Percentiles rank a stretch among this genome's conserved stretches.
Evolutionary conservation across 1,139 yeast species (phyloP).

Genomic region (Dujonia santamariae): DNA sequence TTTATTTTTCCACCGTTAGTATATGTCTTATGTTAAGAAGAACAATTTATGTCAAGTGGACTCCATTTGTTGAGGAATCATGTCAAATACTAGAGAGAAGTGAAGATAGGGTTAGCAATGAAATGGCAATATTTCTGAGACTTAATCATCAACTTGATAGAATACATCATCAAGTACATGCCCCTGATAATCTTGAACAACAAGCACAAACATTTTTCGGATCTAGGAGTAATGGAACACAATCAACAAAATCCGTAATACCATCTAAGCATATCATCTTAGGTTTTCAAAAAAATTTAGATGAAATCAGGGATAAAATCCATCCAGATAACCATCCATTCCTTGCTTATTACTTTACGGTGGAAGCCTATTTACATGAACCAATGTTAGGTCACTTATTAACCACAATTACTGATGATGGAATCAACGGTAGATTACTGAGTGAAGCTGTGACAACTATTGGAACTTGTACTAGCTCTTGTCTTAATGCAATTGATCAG

Average conservation of each 20-base stretch:
- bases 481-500: slow-evolving; percentile 50
- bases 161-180: slow-evolving; percentile 51
- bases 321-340: slow-evolving; percentile 36
- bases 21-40: slow-evolving; percentile 54
- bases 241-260: neutral
- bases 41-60: slow-evolving; percentile 53
- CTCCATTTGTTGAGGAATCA: slow-evolving; percentile 62
- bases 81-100: slow-evolving; percentile 46
- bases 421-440: slow-evolving; percentile 15
- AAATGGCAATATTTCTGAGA: slow-evolving; percentile 59
- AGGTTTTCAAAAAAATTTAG: slow-evolving; percentile 43
- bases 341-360: slow-evolving; percentile 56
- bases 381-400: slow-evolving; percentile 41
- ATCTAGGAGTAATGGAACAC: slow-evolving; percentile 12
- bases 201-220: slow-evolving; percentile 13
- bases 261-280: slow-evolving; percentile 25
- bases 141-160: slow-evolving; percentile 61
- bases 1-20: slow-evolving; percentile 51
- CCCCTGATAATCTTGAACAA: slow-evolving; percentile 24
- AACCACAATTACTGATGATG: slow-evolving; percentile 12
- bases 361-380: slow-evolving; percentile 74
- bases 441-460: slow-evolving; percentile 35
- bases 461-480: slow-evolving; percentile 52
- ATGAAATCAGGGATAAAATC: slow-evolving; percentile 33
- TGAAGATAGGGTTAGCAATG: slow-evolving; percentile 22